Evolutionary conservation across 2,329 filamentous ascomycete species (phyloP), one percentile per base, ranked within the genome.

Genomic region (Graphilbum fragrans): DNA sequence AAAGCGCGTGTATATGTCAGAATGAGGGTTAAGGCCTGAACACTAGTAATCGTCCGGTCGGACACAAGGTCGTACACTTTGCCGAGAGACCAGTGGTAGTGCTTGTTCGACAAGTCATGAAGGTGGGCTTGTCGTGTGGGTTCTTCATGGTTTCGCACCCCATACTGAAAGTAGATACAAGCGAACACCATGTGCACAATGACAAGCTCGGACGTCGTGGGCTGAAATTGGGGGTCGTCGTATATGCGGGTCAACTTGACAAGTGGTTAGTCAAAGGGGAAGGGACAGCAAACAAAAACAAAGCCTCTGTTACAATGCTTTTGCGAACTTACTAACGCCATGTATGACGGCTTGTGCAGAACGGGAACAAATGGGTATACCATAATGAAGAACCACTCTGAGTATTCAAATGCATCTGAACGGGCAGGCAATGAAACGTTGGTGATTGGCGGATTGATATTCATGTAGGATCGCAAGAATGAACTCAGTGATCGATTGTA

Each of bases 101-200:
- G 85, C 41, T 74, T 73, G 58, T 87, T 84, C 4, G 82, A 84
- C 39, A 80, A 62, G 1, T 75, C 67, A 49, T 81, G 76, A 40
- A 81, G 61, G 32, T 69, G 65, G 7, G 64, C 62, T 45, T 72
- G 68, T 44, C 72, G 66, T 4, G 69, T 66, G 16, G 70, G 56
- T 43, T 74, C 62, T 45, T 76, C 67, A 46, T 67, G 65, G 50
- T 86, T 87, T 18, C 84, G 71, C 5, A 77, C 66, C n/a, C 80
- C 80, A 45, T 79, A 83, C 51, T 93, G 84, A 50, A 82, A 86
- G 54, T 80, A 79, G 50, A 90, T 82, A 38, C 78, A 79, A 11
- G 83, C 80, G 44, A 92, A 79, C 34, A 92, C 72, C 76, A 88
- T 85, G 57, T 90, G 82, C 1, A 87, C 69, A 43, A 77, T 75